Conservation (phyloP, 139 green algal species). For the Chlamydomonas applanata region DNA sequence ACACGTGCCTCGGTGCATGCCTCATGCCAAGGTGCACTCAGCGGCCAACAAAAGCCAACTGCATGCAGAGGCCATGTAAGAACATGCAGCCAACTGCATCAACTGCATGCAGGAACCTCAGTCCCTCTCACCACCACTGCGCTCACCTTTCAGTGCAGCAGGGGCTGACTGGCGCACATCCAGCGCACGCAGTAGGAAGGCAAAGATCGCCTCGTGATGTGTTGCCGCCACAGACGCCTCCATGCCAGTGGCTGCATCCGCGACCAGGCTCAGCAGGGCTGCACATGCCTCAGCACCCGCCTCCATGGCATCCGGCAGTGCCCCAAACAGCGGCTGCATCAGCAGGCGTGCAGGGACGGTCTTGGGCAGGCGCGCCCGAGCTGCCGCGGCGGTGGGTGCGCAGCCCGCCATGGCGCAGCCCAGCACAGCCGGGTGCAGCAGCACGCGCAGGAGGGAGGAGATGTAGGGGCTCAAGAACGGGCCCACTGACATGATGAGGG, state of each 20-base stretch:
- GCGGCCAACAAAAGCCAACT: too few relatives aligned
- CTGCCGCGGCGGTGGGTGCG: background rate
- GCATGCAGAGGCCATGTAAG: too few relatives aligned
- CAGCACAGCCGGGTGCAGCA: constrained; percentile 56
- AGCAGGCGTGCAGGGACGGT: constrained; percentile 9
- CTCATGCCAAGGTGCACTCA: too few relatives aligned
- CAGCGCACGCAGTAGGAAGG: constrained; percentile 71
- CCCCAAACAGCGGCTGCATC: constrained; percentile 17
- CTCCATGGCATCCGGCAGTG: constrained; percentile 1
- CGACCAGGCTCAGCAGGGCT: constrained; percentile 46
- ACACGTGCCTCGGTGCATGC: too few relatives aligned
- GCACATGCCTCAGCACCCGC: background rate
- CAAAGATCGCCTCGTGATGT: constrained; percentile 63
- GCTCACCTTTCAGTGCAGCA: background rate
- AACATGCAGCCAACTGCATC: too few relatives aligned
- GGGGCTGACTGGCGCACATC: constrained; percentile 55
- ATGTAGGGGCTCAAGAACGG: constrained; percentile 73
- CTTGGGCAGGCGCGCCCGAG: background rate
- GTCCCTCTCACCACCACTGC: too few relatives aligned
- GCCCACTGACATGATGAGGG: constrained; percentile 59
- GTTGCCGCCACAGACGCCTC: constrained; percentile 46
- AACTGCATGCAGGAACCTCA: too few relatives aligned
- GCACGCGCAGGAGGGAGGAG: constrained; percentile 49
- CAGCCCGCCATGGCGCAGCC: constrained; percentile 8
- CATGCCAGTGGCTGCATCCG: constrained; percentile 33